Evolutionary conservation across 2,329 filamentous ascomycete genomes (phyloP), one percentile per base, ranked within the genome.

Genomic region (Nemania diffusa): DNA sequence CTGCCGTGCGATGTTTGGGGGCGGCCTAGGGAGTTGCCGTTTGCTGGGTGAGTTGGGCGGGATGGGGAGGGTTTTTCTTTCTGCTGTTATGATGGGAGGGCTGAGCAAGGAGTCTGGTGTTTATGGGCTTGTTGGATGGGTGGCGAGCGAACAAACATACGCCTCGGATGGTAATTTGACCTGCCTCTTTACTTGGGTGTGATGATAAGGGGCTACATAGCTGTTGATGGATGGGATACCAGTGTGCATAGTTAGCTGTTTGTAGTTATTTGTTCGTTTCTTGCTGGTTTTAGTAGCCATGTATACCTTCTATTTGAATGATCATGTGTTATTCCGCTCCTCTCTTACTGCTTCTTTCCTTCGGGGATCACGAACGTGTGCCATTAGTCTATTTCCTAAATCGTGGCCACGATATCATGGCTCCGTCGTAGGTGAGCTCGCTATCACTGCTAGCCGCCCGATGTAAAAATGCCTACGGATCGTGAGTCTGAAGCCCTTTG

Each of bases 1-100:
- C 67, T 78, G 56, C 75, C 75, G 1, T 79, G 77, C 44, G 77
- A 78, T 68, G 69, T 73, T 1, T 76, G 77, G 72, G 76, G 76
- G 2, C 67, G 71, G 55, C 75, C 74, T n/a, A 69, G 73, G 69
- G 74, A 76, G 55, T 62, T 79, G 62, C 70, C 65, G 22, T 79
- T 78, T 52, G 32, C 73, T 62, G 69, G 61, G 37, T 56, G 26
- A 27, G 44, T 6, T 20, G 40, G 6, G 17, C 13, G 17, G 22
- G 24, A 5, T 5, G 24, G 2, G 37, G 8, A 32, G 24, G 29
- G 29, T 40, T 40, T 40, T 13, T 3, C 3, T 15, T 40, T 13
- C 34, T 40, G 9, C 34, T 40, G 34, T 40, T 40, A 8, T 40
- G 11, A 13, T 13, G 34, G 34, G 15, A 8, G 5, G 34, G 8